A percentile compares a stretch with the other conserved stretches of the same genome.
Evolutionary conservation across 345 rosid species (phyloP).

Genomic region (Boechera retrofracta): DNA sequence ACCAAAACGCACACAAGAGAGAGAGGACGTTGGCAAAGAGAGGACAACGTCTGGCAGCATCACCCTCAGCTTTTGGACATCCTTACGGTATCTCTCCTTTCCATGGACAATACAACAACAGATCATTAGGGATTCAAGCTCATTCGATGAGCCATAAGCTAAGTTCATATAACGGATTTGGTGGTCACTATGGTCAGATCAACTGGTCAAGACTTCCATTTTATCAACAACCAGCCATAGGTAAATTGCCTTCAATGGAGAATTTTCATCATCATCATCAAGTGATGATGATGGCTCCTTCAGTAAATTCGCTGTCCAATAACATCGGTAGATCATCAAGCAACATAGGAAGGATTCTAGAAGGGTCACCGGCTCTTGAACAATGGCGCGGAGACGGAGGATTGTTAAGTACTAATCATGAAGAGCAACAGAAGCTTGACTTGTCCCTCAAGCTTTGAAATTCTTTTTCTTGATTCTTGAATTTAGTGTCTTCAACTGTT

Average conservation of each 20-base stretch:
- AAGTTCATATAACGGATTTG: constrained; percentile 48
- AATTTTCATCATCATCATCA: constrained; percentile 36
- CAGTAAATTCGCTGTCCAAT: neutral
- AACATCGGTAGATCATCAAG: constrained; percentile 46
- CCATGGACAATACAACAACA: constrained; percentile 49
- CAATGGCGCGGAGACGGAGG: constrained; percentile 48
- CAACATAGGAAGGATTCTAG: constrained; percentile 41
- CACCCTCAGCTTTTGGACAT: constrained; percentile 59
- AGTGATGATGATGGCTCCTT: constrained; percentile 40
- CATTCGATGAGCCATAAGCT: constrained; percentile 72
- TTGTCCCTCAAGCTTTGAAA: constrained; percentile 71
- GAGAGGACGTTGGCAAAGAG: constrained; percentile 86
- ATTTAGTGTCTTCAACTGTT: constrained; percentile 4
- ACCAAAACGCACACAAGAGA: constrained; percentile 89
- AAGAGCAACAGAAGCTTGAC: constrained; percentile 64
- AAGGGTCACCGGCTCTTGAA: constrained; percentile 45
- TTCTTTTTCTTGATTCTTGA: constrained; percentile 26
- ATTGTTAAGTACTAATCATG: constrained; percentile 48
- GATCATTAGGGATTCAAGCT: constrained; percentile 67
- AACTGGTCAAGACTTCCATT: constrained; percentile 57
- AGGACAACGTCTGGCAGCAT: constrained; percentile 54
- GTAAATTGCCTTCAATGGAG: constrained; percentile 52
- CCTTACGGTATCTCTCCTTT: constrained; percentile 67
- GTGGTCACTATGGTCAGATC: constrained; percentile 49
- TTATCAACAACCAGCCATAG: constrained; percentile 65